Percentiles rank a stretch among this genome's conserved stretches.
Conservation (phyloP, 2,329 filamentous ascomycete species). For the Verticillium zaregamsianum region DNA sequence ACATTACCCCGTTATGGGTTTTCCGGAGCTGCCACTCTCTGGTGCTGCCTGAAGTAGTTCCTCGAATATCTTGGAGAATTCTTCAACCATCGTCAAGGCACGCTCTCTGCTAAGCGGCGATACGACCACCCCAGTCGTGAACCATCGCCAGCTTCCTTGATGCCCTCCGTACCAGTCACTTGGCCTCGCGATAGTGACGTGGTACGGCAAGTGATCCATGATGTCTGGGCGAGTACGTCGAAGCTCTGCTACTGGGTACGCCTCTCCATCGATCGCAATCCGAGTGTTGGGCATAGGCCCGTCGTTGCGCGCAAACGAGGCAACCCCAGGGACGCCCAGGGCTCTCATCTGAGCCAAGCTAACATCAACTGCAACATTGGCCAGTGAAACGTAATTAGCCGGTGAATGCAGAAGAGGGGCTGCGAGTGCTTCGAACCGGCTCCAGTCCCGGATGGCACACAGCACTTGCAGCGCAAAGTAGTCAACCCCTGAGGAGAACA, state of each 20-base stretch:
- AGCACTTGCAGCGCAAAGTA: slow-evolving; percentile 22
- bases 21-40: background rate
- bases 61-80: background rate
- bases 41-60: background rate
- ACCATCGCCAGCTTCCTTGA: background rate
- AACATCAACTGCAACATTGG: background rate
- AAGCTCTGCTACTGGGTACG: background rate
- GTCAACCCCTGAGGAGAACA: slow-evolving; percentile 23
- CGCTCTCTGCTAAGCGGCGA: background rate
- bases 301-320: background rate
- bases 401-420: background rate
- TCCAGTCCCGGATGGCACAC: background rate
- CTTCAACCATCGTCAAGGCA: background rate
- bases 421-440: background rate
- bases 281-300: background rate
- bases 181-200: background rate
- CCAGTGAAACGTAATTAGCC: background rate
- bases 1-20: background rate
- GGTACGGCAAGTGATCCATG: background rate
- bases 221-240: background rate
- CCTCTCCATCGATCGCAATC: background rate
- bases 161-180: background rate
- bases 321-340: background rate
- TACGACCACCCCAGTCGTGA: background rate
- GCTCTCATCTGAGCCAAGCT: background rate